Evolutionary conservation across 805 yeast species (phyloP).

Genomic region (Candida odintsovae): DNA sequence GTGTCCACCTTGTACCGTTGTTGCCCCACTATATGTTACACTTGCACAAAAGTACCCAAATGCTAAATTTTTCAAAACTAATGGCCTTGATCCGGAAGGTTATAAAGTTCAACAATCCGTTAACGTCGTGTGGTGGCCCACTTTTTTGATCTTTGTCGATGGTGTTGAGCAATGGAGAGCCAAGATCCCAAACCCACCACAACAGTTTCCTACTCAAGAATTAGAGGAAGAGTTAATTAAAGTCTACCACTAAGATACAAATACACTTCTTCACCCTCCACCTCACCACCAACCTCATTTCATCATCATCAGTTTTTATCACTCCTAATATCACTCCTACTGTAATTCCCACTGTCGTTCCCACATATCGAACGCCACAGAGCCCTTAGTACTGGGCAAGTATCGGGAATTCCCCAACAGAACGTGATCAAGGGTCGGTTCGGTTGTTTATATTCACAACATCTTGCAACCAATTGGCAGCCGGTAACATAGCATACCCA

Average conservation of each 20-base stretch:
- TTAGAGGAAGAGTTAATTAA: conserved; percentile 17
- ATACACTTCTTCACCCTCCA: too few species aligned
- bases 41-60: conserved; percentile 16
- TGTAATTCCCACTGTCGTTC: too few species aligned
- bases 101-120: conserved; percentile 16
- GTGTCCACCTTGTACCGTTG: conserved; percentile 23
- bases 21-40: conserved; percentile 18
- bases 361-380: too few species aligned
- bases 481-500: too few species aligned
- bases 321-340: too few species aligned
- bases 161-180: conserved; percentile 21
- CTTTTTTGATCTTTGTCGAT: conserved; percentile 18
- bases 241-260: conserved; percentile 10
- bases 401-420: background rate
- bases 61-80: conserved; percentile 19
- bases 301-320: too few species aligned
- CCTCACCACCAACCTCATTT: too few species aligned
- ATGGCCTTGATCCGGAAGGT: conserved; percentile 18
- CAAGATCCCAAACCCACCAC: conserved; percentile 24
- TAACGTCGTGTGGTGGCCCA: conserved; percentile 25
- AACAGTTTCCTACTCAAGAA: conserved; percentile 18
- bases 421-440: background rate
- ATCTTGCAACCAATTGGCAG: too few species aligned
- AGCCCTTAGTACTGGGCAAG: too few species aligned
- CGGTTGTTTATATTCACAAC: background rate